phyloP scores from a whole-genome alignment of 768 basidiomycete species.

The Suillus subalutaceus region DNA sequence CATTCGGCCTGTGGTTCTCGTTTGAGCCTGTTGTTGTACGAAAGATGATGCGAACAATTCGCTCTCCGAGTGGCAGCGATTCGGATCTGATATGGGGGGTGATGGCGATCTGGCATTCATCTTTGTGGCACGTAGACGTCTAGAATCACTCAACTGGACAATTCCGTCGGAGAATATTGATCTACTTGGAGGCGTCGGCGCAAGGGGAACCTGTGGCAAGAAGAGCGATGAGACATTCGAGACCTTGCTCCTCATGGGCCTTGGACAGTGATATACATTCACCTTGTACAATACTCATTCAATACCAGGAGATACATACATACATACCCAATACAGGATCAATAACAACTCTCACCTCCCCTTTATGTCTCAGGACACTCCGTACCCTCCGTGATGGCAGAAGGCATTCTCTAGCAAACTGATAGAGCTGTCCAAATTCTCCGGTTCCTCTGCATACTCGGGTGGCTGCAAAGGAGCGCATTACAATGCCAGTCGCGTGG shows the following conservation, averaged over 20 bases:
- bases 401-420: constrained; percentile 60
- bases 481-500: constrained; percentile 41
- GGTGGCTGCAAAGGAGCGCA: constrained; percentile 55
- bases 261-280: constrained; percentile 19
- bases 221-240: constrained; percentile 77
- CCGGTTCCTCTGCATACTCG: constrained; percentile 46
- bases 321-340: neutral
- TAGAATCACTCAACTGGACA: constrained; percentile 59
- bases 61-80: constrained; percentile 39
- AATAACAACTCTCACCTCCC: neutral
- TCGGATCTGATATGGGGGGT: constrained; percentile 39
- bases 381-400: constrained; percentile 22
- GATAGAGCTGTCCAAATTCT: constrained; percentile 53
- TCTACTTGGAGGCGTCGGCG: constrained; percentile 61
- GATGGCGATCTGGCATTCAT: constrained; percentile 51
- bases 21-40: constrained; percentile 57
- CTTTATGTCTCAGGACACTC: neutral
- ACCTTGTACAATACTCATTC: neutral
- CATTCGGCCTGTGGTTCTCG: constrained; percentile 79
- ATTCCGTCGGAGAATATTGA: constrained; percentile 55
- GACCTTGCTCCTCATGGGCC: constrained; percentile 51
- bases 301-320: neutral
- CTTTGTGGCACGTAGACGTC: constrained; percentile 60
- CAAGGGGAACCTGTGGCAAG: constrained; percentile 39
- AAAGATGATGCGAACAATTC: neutral